A percentile compares a stretch with the other conserved stretches of the same genome.
phyloP scores from a whole-genome alignment of 768 basidiomycete species.

The Hydnomerulius pinastri region DNA sequence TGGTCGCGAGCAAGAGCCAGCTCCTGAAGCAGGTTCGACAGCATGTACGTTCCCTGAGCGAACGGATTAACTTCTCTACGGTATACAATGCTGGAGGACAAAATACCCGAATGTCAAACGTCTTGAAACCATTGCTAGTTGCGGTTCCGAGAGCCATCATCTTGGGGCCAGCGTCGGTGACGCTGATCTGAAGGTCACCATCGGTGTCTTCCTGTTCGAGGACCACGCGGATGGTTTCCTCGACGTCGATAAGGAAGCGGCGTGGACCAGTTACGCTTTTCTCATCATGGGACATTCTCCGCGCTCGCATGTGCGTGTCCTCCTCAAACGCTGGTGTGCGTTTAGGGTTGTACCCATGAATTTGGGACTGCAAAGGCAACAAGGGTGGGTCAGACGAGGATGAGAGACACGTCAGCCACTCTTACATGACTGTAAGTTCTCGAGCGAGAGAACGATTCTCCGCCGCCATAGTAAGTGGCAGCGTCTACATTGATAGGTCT shows the following conservation, averaged over 20 bases:
- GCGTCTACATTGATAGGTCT: constrained; percentile 64
- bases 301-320: constrained; percentile 68
- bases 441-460: constrained; percentile 76
- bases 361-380: constrained; percentile 53
- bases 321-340: constrained; percentile 73
- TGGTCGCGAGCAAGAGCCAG: constrained; percentile 95
- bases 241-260: constrained; percentile 95
- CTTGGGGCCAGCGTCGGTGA: constrained; percentile 96
- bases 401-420: neutral
- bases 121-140: constrained; percentile 97
- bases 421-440: constrained; percentile 88
- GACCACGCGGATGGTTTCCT: constrained; percentile 95
- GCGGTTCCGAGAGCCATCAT: constrained; percentile 95
- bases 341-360: constrained; percentile 73
- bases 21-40: constrained; percentile 98
- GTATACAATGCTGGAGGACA: neutral
- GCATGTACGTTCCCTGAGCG: constrained; percentile 94
- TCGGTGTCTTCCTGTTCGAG: constrained; percentile 99
- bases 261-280: constrained; percentile 77
- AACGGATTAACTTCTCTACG: constrained; percentile 10
- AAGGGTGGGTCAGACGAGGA: constrained; percentile 20
- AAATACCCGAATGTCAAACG: constrained; percentile 89
- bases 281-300: constrained; percentile 93
- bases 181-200: constrained; percentile 93
- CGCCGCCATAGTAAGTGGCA: constrained; percentile 79